These are phyloP conservation scores for Coemansia sp. DNA, from an alignment of 192 early-diverging fungal species.

Conservation along the genomic window DNA sequence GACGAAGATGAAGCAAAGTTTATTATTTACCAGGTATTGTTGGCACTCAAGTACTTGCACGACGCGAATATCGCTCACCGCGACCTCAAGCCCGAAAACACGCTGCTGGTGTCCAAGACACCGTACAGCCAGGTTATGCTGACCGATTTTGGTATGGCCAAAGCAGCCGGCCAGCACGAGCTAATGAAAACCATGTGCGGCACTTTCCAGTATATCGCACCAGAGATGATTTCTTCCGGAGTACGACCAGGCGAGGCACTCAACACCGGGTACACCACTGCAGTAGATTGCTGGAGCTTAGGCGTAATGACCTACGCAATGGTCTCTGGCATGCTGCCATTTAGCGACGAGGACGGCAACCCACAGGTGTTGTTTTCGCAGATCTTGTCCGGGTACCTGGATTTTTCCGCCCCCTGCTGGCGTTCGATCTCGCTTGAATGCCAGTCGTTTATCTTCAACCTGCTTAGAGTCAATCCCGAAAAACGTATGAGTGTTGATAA, in stretches of 20 bases:
- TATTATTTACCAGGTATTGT: slow-evolving; percentile 70
- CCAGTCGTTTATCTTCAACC: slow-evolving; percentile 40
- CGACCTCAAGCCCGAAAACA: slow-evolving; percentile 77
- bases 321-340: slow-evolving; percentile 57
- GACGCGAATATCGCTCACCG: slow-evolving; percentile 78
- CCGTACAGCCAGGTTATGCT: slow-evolving; percentile 71
- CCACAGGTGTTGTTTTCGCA: slow-evolving; percentile 44
- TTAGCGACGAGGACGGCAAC: slow-evolving; percentile 47
- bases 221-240: slow-evolving; percentile 64
- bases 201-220: slow-evolving; percentile 79
- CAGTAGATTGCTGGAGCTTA: slow-evolving; percentile 69
- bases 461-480: slow-evolving; percentile 47
- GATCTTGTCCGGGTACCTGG: slow-evolving; percentile 49
- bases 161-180: slow-evolving; percentile 67
- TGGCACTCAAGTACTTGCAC: slow-evolving; percentile 79
- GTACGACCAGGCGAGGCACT: slow-evolving; percentile 33
- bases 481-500: slow-evolving; percentile 57
- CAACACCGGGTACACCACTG: slow-evolving; percentile 56
- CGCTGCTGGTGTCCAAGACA: slow-evolving; percentile 56
- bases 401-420: slow-evolving; percentile 55
- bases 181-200: slow-evolving; percentile 90
- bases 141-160: slow-evolving; percentile 89
- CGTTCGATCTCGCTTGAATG: slow-evolving; percentile 44
- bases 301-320: slow-evolving; percentile 84
- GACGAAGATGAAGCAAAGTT: slow-evolving; percentile 77